These are phyloP conservation scores for Xylariaceae sp. DNA, from an alignment of 2,329 filamentous ascomycete species.

Conservation along the genomic window DNA sequence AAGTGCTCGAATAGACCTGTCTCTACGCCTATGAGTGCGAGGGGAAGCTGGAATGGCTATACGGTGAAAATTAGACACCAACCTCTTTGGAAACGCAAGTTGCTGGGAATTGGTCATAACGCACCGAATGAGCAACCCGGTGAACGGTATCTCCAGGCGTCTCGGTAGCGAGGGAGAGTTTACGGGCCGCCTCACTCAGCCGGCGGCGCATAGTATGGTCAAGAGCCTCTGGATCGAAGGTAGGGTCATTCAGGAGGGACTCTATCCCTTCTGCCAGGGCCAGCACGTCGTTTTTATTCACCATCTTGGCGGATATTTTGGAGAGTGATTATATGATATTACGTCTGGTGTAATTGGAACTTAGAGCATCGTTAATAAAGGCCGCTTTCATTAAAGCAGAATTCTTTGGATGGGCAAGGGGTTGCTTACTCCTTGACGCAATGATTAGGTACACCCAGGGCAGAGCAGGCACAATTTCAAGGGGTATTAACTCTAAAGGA, in stretches of 20 bases:
- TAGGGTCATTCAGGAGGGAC: slow-evolving; percentile 11
- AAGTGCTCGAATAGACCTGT: slow-evolving; percentile 17
- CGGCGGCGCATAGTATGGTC: slow-evolving; percentile 14
- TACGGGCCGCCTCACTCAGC: slow-evolving; percentile 17
- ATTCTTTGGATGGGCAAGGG: no score
- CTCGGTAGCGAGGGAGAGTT: slow-evolving; percentile 15
- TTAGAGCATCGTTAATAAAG: no score
- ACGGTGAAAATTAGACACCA: no score
- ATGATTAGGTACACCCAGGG: no score
- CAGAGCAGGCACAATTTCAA: no score
- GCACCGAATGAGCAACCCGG: slow-evolving; percentile 13
- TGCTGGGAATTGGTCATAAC: not conserved
- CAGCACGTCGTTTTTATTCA: slow-evolving; percentile 9
- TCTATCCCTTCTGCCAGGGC: slow-evolving; percentile 14
- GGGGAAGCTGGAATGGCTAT: slow-evolving; percentile 16
- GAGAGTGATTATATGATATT: no score
- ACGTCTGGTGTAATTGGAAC: no score
- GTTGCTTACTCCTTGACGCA: no score
- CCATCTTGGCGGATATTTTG: slow-evolving; percentile 1
- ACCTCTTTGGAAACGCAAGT: no score
- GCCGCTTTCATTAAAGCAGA: no score
- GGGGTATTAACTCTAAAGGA: no score
- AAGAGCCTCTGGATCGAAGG: slow-evolving; percentile 14
- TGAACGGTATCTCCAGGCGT: slow-evolving; percentile 15
- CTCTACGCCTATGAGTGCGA: slow-evolving; percentile 16